Conservation (phyloP, 2,329 filamentous ascomycete genomes). For the Stachybotrys elegans region DNA sequence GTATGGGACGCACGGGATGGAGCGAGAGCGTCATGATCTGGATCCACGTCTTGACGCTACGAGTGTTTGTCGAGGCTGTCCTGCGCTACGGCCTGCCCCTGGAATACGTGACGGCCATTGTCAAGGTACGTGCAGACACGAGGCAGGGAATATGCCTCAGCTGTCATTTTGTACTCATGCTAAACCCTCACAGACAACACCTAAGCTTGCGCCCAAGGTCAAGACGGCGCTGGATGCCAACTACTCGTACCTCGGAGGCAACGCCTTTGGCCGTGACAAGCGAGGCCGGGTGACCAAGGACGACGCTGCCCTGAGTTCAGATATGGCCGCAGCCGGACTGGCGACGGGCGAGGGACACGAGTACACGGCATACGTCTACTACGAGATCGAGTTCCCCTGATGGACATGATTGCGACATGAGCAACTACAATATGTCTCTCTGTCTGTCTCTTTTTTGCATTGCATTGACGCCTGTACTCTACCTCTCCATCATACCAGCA, state of each 20-base stretch:
- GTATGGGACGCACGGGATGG: conserved; percentile 86
- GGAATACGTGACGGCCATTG: conserved; percentile 78
- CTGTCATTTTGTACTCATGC: no score
- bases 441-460: neutral
- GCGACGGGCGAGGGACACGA: conserved; percentile 67
- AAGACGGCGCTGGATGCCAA: conserved; percentile 74
- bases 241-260: conserved; percentile 90
- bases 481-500: conserved; percentile 15
- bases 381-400: conserved; percentile 76
- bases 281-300: conserved; percentile 89
- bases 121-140: conserved; percentile 61
- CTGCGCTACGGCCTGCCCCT: conserved; percentile 88
- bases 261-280: conserved; percentile 91
- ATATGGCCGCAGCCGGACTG: conserved; percentile 74
- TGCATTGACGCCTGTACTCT: conserved; percentile 24
- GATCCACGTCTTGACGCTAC: conserved; percentile 84
- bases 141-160: no score
- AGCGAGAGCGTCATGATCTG: conserved; percentile 95
- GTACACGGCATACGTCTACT: conserved; percentile 96
- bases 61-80: conserved; percentile 98
- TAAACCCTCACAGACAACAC: conserved; percentile 74
- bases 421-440: neutral
- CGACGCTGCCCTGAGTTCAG: conserved; percentile 70
- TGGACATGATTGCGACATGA: conserved; percentile 1
- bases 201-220: conserved; percentile 77